phyloP scores from a whole-genome alignment of 305 asterid genomes.

The Lippia alba region DNA sequence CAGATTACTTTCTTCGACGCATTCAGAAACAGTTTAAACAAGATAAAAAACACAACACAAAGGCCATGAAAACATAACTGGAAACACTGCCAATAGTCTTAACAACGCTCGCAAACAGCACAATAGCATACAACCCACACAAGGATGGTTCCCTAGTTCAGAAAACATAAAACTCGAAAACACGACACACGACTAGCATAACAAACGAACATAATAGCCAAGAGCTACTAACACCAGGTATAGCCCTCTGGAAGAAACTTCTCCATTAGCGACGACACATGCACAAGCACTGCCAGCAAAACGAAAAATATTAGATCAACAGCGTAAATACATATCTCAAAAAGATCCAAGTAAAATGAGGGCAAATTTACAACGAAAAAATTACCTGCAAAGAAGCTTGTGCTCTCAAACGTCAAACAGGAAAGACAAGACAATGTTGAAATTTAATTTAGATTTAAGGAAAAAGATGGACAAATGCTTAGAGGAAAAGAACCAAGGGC shows the following conservation, averaged over 20 bases:
- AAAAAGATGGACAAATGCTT: constrained; percentile 22
- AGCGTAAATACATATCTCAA: neutral
- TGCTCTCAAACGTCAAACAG: constrained; percentile 44
- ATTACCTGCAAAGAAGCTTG: constrained; percentile 54
- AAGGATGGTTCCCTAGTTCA: neutral
- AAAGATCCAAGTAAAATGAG: neutral
- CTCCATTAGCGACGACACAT: constrained; percentile 31
- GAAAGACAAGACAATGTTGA: constrained; percentile 4
- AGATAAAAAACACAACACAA: neutral
- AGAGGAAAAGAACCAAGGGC: constrained; percentile 30
- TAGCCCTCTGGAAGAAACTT: constrained; percentile 17
- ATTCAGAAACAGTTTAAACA: neutral
- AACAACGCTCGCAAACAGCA: neutral
- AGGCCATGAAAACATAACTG: neutral
- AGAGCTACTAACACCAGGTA: constrained; percentile 2
- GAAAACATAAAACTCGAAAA: neutral
- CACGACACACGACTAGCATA: constrained; percentile 11
- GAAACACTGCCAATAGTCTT: neutral
- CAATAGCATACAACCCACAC: neutral
- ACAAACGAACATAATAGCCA: constrained; percentile 9
- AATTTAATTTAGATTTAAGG: neutral
- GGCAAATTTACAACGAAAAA: neutral
- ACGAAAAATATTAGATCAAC: neutral
- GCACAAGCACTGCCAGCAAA: constrained; percentile 28
- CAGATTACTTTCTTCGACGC: too few species aligned